Evolutionary conservation across 768 basidiomycete genomes (phyloP).

Genomic region (Lentinula boryana): DNA sequence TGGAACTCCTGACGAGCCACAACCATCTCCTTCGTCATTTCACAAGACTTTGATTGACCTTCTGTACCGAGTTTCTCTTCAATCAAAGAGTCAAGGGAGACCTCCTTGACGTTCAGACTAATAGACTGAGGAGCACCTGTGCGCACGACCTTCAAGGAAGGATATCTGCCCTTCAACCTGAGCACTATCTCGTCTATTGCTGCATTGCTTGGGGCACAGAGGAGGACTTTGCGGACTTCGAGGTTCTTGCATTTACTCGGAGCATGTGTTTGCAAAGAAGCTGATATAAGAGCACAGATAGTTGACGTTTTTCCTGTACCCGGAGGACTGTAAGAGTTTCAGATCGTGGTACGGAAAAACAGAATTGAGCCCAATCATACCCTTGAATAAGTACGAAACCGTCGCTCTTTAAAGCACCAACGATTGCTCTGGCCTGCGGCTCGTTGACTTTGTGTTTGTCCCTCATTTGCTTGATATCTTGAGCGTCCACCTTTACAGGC

Average conservation of each 20-base stretch:
- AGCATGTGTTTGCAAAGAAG: slow-evolving; percentile 63
- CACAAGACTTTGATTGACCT: slow-evolving; percentile 34
- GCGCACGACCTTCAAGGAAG: slow-evolving; percentile 80
- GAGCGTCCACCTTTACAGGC: slow-evolving; percentile 34
- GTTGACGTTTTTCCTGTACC: slow-evolving; percentile 99
- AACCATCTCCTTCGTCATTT: slow-evolving; percentile 52
- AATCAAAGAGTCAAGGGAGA: slow-evolving; percentile 83
- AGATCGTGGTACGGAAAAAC: background rate
- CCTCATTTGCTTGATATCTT: slow-evolving; percentile 65
- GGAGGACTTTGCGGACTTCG: slow-evolving; percentile 60
- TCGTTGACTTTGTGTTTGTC: slow-evolving; percentile 73
- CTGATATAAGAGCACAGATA: slow-evolving; percentile 89
- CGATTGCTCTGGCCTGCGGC: slow-evolving; percentile 88
- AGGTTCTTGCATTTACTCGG: slow-evolving; percentile 40
- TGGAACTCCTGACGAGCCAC: slow-evolving; percentile 64
- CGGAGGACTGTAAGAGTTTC: slow-evolving; percentile 60
- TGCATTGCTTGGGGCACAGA: slow-evolving; percentile 99
- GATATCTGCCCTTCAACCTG: slow-evolving; percentile 69
- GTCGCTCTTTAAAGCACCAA: slow-evolving; percentile 58
- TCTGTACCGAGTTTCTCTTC: slow-evolving; percentile 60
- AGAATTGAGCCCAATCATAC: slow-evolving; percentile 33
- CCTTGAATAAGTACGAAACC: slow-evolving; percentile 96
- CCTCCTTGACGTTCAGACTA: slow-evolving; percentile 73
- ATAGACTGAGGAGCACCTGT: slow-evolving; percentile 75
- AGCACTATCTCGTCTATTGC: slow-evolving; percentile 95